Conservation (phyloP, 2,329 filamentous ascomycete genomes). For the Talaromyces sp. region DNA sequence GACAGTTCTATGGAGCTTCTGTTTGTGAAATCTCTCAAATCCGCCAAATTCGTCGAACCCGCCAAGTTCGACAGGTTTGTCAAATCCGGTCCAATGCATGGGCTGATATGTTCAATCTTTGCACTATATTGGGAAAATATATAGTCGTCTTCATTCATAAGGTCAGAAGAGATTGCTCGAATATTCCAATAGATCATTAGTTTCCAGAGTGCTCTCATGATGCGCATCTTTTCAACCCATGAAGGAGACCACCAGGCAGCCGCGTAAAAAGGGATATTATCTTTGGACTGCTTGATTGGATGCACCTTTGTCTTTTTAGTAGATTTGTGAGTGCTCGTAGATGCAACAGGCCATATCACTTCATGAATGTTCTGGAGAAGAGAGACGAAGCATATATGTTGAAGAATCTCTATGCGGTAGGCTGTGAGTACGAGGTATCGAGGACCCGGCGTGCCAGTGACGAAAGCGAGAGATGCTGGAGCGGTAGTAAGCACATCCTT, state of each 20-base stretch:
- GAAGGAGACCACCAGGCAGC: conserved; percentile 1
- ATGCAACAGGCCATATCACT: not conserved
- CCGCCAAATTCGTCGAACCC: too few species aligned
- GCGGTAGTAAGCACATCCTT: not conserved
- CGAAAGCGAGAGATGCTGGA: not conserved
- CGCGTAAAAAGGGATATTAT: not conserved
- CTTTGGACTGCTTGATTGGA: not conserved
- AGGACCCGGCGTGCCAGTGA: not conserved
- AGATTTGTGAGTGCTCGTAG: not conserved
- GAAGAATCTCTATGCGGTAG: conserved; percentile 7
- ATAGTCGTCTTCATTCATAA: not conserved
- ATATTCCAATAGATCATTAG: not conserved
- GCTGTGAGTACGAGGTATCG: not conserved
- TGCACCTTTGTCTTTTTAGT: too few species aligned
- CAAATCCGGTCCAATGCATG: not conserved
- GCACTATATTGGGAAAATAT: not conserved
- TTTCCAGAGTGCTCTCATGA: conserved; percentile 3
- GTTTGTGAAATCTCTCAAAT: too few species aligned
- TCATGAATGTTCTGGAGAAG: conserved; percentile 5
- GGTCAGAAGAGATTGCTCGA: not conserved
- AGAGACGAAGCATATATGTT: conserved; percentile 2
- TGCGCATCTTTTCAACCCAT: not conserved
- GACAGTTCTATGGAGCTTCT: too few species aligned
- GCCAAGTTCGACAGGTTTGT: too few species aligned
- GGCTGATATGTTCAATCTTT: not conserved